Conservation (phyloP, 2,329 filamentous ascomycete species). For the Didymella exigua region DNA sequence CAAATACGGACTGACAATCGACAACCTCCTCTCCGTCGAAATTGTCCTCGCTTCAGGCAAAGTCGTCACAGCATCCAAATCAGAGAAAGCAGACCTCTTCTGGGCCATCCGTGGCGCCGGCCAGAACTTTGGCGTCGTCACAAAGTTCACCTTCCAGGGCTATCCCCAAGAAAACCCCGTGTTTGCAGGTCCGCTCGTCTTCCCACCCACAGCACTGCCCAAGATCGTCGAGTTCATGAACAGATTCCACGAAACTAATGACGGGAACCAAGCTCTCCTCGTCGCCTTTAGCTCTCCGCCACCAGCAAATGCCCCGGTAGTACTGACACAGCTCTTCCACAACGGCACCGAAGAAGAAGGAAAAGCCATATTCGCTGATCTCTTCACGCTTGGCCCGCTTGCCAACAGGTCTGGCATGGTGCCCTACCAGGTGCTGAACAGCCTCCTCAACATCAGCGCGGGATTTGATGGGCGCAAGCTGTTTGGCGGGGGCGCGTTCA, state of each 20-base stretch:
- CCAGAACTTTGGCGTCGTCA: constrained; percentile 45
- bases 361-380: constrained; percentile 22
- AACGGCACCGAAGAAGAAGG: constrained; percentile 44
- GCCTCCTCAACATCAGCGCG: constrained; percentile 34
- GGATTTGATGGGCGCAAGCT: constrained; percentile 47
- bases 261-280: constrained; percentile 39
- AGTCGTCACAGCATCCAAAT: constrained; percentile 40
- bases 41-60: constrained; percentile 46
- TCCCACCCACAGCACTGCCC: constrained; percentile 36
- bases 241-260: constrained; percentile 34
- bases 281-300: constrained; percentile 38
- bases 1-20: constrained; percentile 59
- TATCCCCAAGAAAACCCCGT: constrained; percentile 39
- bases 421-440: constrained; percentile 45
- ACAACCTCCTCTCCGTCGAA: constrained; percentile 47
- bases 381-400: constrained; percentile 8
- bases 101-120: constrained; percentile 49
- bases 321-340: constrained; percentile 41
- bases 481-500: constrained; percentile 47
- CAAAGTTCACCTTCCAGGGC: constrained; percentile 52
- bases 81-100: constrained; percentile 43
- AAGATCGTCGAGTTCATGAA: constrained; percentile 37
- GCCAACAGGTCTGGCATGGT: constrained; percentile 18
- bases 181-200: constrained; percentile 47
- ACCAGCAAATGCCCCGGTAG: constrained; percentile 36